Evolutionary conservation across 2,329 filamentous ascomycete species (phyloP), one percentile per base, ranked within the genome.

Genomic region (Apiospora phragmitis): DNA sequence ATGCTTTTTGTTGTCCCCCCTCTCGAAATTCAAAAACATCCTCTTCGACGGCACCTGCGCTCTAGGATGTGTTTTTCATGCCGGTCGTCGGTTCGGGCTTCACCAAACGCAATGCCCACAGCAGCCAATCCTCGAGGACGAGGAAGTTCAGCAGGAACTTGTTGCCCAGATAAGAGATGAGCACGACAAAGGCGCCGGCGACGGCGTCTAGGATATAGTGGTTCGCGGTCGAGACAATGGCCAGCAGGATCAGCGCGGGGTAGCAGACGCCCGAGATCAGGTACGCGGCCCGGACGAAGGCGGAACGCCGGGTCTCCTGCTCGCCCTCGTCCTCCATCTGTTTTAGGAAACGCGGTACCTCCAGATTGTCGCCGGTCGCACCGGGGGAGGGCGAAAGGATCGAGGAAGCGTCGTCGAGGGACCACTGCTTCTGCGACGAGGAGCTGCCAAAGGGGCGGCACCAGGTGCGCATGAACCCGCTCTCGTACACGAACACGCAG

Each of bases 141-240:
- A 92, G 75, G 71, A 93, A 78, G 71, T 90, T 91, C 71, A 92
- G 77, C 69, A 93, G 75, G 18, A 83, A 77, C 21, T 83, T 79
- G 74, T 87, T 87, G 71, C 81, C 83, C 69, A 81, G 73, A 87
- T 89, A 93, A 0, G 89, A 89, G 12, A 91, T 73, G 0, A 83
- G 83, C 65, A 90, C 91, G 3, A 93, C 89, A 24, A 87, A 74
- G 0, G 87, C 85, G 0, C 91, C 90, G 1, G 89, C 91, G 26
- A 91, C 83, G 0, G 91, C 90, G 79, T 93, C 91, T 5, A 93
- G 83, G 65, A 92, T 86, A 77, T 92, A 86, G 74, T 86, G 89
- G 75, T 91, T 91, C 43, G 88, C 89, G 0, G 89, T 91, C 21
- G 88, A 86, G 38, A 91, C 85, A 71, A 91, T 91, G 41, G 86